These are phyloP conservation scores for Hypericum perforatum DNA, from an alignment of 345 rosid genomes.

Conservation along the genomic window DNA sequence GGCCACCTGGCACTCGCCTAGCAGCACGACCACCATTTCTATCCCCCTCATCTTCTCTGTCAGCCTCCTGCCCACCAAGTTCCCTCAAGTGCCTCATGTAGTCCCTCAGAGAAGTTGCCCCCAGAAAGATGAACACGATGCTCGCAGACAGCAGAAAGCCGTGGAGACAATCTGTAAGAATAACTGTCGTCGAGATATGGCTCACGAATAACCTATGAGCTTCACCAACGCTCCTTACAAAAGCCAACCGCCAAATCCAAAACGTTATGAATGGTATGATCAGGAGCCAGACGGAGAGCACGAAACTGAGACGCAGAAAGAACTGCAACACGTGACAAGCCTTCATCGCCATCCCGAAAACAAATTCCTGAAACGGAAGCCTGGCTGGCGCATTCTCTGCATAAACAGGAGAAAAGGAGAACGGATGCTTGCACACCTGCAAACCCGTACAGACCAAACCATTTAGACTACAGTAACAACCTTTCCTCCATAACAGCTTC, in stretches of 20 bases:
- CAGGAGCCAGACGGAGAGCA: constrained; percentile 94
- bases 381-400: constrained; percentile 95
- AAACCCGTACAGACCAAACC: constrained; percentile 4
- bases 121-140: constrained; percentile 91
- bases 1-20: constrained; percentile 52
- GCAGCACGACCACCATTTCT: constrained; percentile 86
- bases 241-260: constrained; percentile 96
- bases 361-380: constrained; percentile 98
- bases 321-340: constrained; percentile 88
- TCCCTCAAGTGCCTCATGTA: constrained; percentile 90
- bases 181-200: constrained; percentile 68
- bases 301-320: constrained; percentile 83
- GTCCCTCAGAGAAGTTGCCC: constrained; percentile 93
- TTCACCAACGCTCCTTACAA: constrained; percentile 86
- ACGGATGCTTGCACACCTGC: constrained; percentile 95
- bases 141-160: constrained; percentile 98
- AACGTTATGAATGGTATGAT: constrained; percentile 89
- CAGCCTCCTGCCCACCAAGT: constrained; percentile 90
- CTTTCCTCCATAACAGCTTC: too few relatives aligned
- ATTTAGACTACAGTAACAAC: too few relatives aligned
- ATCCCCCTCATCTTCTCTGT: constrained; percentile 88
- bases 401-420: constrained; percentile 94
- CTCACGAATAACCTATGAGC: constrained; percentile 89
- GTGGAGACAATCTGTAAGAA: constrained; percentile 94
- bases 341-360: constrained; percentile 89